phyloP scores from a whole-genome alignment of 169 alveolate species.

The Neospora caninum region DNA sequence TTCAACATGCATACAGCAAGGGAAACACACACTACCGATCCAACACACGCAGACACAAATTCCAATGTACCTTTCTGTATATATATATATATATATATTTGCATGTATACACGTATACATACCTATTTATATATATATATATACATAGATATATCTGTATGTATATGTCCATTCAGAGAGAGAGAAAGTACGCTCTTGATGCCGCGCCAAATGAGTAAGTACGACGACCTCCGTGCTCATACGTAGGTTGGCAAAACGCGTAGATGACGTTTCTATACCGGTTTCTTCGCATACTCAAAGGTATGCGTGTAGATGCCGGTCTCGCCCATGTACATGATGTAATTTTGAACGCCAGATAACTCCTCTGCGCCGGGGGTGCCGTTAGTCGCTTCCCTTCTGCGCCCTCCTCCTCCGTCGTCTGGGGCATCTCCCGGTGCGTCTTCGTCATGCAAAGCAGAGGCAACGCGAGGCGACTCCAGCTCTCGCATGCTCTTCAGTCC shows the following conservation, averaged over 20 bases:
- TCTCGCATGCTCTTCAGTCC: background rate
- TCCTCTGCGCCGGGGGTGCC: background rate
- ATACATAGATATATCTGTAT: background rate
- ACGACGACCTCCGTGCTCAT: background rate
- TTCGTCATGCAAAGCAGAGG: too few relatives aligned
- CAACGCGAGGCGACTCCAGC: too few relatives aligned
- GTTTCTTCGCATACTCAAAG: conserved; percentile 53
- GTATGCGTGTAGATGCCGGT: conserved; percentile 59
- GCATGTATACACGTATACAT: background rate
- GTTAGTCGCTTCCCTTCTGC: background rate
- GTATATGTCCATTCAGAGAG: background rate
- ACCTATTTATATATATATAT: background rate
- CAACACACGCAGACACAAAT: too few relatives aligned
- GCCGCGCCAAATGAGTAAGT: background rate
- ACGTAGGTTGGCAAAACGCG: too few relatives aligned
- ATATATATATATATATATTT: background rate
- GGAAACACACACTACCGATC: too few relatives aligned
- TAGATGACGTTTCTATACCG: background rate
- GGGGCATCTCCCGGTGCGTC: too few relatives aligned
- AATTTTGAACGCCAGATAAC: conserved; percentile 38
- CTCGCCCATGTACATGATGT: conserved; percentile 70
- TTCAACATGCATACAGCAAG: too few relatives aligned
- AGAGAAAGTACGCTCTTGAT: too few relatives aligned
- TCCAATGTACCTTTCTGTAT: background rate
- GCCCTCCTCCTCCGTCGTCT: background rate